phyloP scores from a whole-genome alignment of 1,139 yeast species.

The Yamadazyma diddensiae region DNA sequence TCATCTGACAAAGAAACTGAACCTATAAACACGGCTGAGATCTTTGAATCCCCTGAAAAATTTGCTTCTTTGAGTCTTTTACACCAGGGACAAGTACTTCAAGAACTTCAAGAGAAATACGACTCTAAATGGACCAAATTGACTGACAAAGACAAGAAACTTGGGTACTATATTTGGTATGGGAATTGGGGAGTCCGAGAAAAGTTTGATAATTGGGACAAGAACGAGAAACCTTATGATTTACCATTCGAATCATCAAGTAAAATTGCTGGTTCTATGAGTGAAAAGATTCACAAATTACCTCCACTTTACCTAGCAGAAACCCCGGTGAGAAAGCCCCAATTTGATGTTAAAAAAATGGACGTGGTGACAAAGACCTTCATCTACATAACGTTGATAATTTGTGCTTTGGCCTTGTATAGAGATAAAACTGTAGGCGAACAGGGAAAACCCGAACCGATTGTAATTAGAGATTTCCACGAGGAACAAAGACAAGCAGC shows the following conservation, averaged over 20 bases:
- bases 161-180: constrained; percentile 57
- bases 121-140: constrained; percentile 54
- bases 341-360: constrained; percentile 49
- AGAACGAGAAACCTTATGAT: constrained; percentile 45
- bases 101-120: constrained; percentile 50
- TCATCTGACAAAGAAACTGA: constrained; percentile 35
- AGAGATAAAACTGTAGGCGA: constrained; percentile 52
- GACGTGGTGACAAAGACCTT: constrained; percentile 55
- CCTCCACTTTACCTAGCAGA: constrained; percentile 47
- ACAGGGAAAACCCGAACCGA: constrained; percentile 44
- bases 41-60: constrained; percentile 44
- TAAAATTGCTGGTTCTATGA: constrained; percentile 21
- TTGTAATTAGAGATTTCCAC: constrained; percentile 36
- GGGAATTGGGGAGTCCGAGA: constrained; percentile 68
- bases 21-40: constrained; percentile 54
- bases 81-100: constrained; percentile 58
- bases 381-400: constrained; percentile 44
- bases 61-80: constrained; percentile 46
- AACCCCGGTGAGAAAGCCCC: constrained; percentile 45
- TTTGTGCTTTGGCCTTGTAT: constrained; percentile 42
- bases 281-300: constrained; percentile 24
- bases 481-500: constrained; percentile 27
- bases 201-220: constrained; percentile 46
- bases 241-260: constrained; percentile 46
- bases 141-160: constrained; percentile 41